A percentile compares a stretch with the other conserved stretches of the same genome.
These are phyloP conservation scores for Tetrapisispora taiwanensis DNA, from an alignment of 805 yeast species.

Conservation along the genomic window DNA sequence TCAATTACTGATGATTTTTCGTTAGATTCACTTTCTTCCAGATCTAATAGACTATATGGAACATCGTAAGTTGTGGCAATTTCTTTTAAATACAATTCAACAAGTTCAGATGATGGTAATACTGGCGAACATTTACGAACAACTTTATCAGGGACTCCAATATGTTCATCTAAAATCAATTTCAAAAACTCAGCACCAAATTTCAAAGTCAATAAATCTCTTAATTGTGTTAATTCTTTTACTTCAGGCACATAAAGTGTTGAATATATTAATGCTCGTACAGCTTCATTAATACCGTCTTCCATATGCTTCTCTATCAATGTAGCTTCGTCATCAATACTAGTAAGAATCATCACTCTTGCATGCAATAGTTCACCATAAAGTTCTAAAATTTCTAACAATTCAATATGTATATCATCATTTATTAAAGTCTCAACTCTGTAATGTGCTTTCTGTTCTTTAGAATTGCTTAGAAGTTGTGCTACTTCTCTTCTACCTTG, in stretches of 20 bases:
- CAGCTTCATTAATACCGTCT: slow-evolving; percentile 61
- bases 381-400: slow-evolving; percentile 67
- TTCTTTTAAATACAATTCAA: slow-evolving; percentile 60
- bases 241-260: slow-evolving; percentile 60
- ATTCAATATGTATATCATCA: slow-evolving; percentile 71
- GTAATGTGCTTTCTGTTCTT: slow-evolving; percentile 73
- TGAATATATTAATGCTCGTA: slow-evolving; percentile 55
- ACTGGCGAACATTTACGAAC: slow-evolving; percentile 50
- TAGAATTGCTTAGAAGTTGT: slow-evolving; percentile 55
- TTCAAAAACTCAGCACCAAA: slow-evolving; percentile 61
- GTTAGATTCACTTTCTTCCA: slow-evolving; percentile 20
- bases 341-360: slow-evolving; percentile 52
- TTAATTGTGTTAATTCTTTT: slow-evolving; percentile 53
- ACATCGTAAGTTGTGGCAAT: slow-evolving; percentile 74
- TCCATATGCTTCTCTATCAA: slow-evolving; percentile 24
- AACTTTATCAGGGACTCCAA: slow-evolving; percentile 59
- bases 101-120: slow-evolving; percentile 58
- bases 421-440: slow-evolving; percentile 76
- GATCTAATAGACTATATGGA: slow-evolving; percentile 49
- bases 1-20: slow-evolving; percentile 9
- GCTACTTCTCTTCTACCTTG: slow-evolving; percentile 65
- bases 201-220: slow-evolving; percentile 51
- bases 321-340: slow-evolving; percentile 28
- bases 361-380: slow-evolving; percentile 77
- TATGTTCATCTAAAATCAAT: slow-evolving; percentile 21